Conservation (phyloP, 2,329 filamentous ascomycete species). For the Colletotrichum destructivum region DNA sequence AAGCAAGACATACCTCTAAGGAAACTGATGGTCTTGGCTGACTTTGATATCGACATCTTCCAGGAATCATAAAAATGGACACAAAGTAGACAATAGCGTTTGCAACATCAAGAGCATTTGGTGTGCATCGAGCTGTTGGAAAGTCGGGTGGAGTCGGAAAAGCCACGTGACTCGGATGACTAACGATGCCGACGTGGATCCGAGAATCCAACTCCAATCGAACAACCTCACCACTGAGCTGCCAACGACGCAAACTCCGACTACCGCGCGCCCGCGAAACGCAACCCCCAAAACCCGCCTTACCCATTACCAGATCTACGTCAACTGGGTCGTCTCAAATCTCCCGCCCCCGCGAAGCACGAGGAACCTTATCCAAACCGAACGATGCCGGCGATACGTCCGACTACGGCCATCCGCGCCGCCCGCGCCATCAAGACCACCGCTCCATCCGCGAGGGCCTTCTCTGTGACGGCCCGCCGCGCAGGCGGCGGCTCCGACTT, state of each 20-base stretch:
- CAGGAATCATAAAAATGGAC: too few species aligned
- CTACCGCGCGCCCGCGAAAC: constrained; percentile 31
- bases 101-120: not conserved
- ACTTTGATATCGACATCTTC: not conserved
- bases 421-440: constrained; percentile 54
- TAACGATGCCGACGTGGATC: constrained; percentile 33
- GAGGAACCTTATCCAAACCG: not conserved
- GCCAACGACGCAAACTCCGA: constrained; percentile 38
- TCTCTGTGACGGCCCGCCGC: constrained; percentile 62
- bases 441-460: constrained; percentile 51
- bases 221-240: constrained; percentile 35
- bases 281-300: constrained; percentile 11
- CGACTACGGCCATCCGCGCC: constrained; percentile 43
- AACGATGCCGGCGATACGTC: constrained; percentile 43
- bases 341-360: not conserved
- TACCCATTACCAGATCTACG: constrained; percentile 9
- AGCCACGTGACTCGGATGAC: constrained; percentile 28
- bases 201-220: constrained; percentile 42
- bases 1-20: not conserved
- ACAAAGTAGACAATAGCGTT: not conserved
- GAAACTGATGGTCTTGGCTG: not conserved
- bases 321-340: constrained; percentile 29
- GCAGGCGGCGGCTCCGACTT: constrained; percentile 75
- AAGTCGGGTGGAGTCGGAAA: constrained; percentile 29
- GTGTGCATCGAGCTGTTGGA: not conserved